phyloP scores from a whole-genome alignment of 495 filamentous ascomycete genomes.

The Darksidea phi region DNA sequence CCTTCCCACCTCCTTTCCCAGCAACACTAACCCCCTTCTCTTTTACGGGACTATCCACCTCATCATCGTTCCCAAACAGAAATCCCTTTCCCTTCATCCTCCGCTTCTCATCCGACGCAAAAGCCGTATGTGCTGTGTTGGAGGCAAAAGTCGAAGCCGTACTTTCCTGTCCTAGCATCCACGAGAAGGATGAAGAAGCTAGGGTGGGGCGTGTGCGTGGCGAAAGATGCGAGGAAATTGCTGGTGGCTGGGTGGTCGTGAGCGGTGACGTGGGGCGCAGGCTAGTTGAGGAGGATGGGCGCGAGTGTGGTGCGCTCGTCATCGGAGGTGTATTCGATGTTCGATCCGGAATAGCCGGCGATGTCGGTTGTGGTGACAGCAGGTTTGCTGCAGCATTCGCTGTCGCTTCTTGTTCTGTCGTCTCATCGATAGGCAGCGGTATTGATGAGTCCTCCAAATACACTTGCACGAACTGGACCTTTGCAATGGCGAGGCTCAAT shows the following conservation, averaged over 20 bases:
- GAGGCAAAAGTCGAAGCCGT: conserved; percentile 20
- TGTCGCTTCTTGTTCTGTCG: conserved; percentile 6
- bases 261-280: conserved; percentile 7
- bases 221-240: conserved; percentile 9
- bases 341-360: conserved; percentile 18
- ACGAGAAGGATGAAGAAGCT: conserved; percentile 85
- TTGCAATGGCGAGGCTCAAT: conserved; percentile 66
- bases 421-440: conserved; percentile 53
- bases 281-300: conserved; percentile 2
- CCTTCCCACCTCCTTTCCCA: conserved; percentile 9
- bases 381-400: conserved; percentile 5
- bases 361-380: not conserved
- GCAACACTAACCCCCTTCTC: conserved; percentile 10
- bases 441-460: conserved; percentile 68
- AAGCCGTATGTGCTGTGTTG: conserved; percentile 20
- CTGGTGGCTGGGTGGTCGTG: not conserved
- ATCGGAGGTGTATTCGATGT: conserved; percentile 22
- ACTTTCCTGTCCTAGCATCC: conserved; percentile 78
- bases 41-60: conserved; percentile 1
- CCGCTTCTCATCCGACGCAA: conserved; percentile 32
- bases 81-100: conserved; percentile 32
- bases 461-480: conserved; percentile 74
- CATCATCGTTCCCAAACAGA: conserved; percentile 39
- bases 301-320: conserved; percentile 1
- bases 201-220: conserved; percentile 57